These are phyloP conservation scores for Termitomyces eurrhizus DNA, from an alignment of 768 basidiomycete species.

Conservation along the genomic window DNA sequence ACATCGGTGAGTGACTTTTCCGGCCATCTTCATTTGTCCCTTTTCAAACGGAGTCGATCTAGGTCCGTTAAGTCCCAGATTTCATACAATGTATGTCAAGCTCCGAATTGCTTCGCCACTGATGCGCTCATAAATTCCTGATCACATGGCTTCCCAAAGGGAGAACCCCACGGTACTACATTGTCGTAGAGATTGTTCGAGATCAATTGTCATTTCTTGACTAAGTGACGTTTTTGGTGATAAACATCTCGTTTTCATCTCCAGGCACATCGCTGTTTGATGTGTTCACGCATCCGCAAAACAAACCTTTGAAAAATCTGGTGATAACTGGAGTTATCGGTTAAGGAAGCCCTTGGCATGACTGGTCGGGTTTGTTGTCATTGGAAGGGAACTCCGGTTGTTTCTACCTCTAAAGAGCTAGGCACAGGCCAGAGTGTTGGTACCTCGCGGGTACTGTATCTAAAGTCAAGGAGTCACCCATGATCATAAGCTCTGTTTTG, in stretches of 20 bases:
- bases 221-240: neutral
- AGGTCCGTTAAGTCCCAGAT: constrained; percentile 75
- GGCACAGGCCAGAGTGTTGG: neutral
- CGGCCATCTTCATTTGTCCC: neutral
- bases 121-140: constrained; percentile 67
- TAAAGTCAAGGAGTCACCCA: neutral
- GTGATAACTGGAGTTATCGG: neutral
- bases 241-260: neutral
- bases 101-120: constrained; percentile 7
- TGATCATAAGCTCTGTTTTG: neutral
- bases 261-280: no score
- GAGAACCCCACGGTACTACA: constrained; percentile 92
- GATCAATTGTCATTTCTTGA: constrained; percentile 52
- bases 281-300: neutral
- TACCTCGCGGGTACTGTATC: neutral
- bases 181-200: constrained; percentile 82
- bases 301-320: neutral
- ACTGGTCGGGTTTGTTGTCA: neutral
- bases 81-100: constrained; percentile 49
- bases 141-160: constrained; percentile 86
- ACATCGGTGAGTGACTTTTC: neutral
- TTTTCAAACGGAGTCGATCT: no score
- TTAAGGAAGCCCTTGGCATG: neutral
- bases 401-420: neutral
- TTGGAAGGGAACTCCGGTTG: neutral